Conservation (phyloP, 805 yeast species). For the Ogataea nitratoaversa region DNA sequence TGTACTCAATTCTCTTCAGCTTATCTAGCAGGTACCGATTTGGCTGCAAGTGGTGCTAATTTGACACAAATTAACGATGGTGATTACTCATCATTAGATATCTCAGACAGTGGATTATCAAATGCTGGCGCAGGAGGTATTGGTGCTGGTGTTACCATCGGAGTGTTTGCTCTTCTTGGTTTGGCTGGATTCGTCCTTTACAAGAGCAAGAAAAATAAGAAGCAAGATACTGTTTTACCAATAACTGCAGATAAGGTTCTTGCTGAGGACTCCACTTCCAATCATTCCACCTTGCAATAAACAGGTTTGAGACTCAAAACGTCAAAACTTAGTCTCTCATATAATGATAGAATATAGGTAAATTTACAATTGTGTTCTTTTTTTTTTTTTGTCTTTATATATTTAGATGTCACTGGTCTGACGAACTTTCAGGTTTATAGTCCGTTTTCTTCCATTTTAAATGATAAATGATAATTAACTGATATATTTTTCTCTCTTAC, state of each 20-base stretch:
- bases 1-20: slow-evolving; percentile 32
- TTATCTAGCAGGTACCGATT: slow-evolving; percentile 28
- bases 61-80: slow-evolving; percentile 27
- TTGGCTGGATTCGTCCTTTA: slow-evolving; percentile 23
- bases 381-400: no score
- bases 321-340: no score
- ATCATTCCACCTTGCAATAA: slow-evolving; percentile 4
- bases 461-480: no score
- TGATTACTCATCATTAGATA: slow-evolving; percentile 22
- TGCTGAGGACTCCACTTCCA: background rate
- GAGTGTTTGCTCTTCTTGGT: slow-evolving; percentile 35
- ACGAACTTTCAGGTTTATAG: no score
- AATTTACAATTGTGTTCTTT: no score
- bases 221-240: slow-evolving; percentile 3
- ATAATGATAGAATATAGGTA: no score
- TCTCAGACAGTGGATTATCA: slow-evolving; percentile 20
- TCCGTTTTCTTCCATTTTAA: no score
- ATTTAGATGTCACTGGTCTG: no score
- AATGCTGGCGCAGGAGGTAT: slow-evolving; percentile 47
- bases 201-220: slow-evolving; percentile 9
- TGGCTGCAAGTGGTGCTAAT: slow-evolving; percentile 29
- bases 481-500: no score
- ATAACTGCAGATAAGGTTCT: background rate
- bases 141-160: slow-evolving; percentile 51
- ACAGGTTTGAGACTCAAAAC: no score